Evolutionary conservation across 768 basidiomycete species (phyloP), one percentile per base, ranked within the genome.

Genomic region (Xanthoconium purpureum): DNA sequence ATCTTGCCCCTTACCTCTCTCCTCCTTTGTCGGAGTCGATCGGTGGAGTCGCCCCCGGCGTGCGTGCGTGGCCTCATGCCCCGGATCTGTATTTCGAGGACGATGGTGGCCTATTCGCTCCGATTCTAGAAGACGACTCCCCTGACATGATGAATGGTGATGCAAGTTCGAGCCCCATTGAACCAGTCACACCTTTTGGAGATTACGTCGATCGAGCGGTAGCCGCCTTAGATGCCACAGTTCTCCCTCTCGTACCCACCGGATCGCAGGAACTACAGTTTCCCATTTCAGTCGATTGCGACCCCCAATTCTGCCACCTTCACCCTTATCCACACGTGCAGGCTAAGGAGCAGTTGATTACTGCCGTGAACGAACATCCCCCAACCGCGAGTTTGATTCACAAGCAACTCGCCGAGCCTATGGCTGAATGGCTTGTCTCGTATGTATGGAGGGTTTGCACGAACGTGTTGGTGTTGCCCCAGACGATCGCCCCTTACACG

Each of bases 381-480:
- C 36, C 54, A 13, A 51, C 49, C n/a, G 79, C 85, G 38, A 80
- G 80, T 12, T 63, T 74, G 24, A 74, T 78, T 10, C 91, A 90
- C 76, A 85, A 80, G 76, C 88, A 83, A 64, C 77, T 91, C 11
- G 82, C 87, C 0, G 88, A 89, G 50, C 89, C 89, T 17, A 75
- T 92, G 58, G 81, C 90, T 5, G 85, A 87, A 55, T 92, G 90
- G 90, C 73, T 91, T 24, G 85, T 87, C 42, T 78, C 78, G 50
- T 92, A 87, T 66, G 83, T 90, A 15, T 92, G 90, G 90, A 89
- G 88, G 68, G 83, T 84, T 44, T 90, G 89, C 67, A 87, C 86
- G 15, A 87, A 85, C n/a, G 84, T 82, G 44, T 76, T 84, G 54
- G 79, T 80, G 61, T 73, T 90, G 50, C 82, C 85, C 5, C 63